Evolutionary conservation across 208 protist species (phyloP).

Genomic region (Novymonas esmeraldas): DNA sequence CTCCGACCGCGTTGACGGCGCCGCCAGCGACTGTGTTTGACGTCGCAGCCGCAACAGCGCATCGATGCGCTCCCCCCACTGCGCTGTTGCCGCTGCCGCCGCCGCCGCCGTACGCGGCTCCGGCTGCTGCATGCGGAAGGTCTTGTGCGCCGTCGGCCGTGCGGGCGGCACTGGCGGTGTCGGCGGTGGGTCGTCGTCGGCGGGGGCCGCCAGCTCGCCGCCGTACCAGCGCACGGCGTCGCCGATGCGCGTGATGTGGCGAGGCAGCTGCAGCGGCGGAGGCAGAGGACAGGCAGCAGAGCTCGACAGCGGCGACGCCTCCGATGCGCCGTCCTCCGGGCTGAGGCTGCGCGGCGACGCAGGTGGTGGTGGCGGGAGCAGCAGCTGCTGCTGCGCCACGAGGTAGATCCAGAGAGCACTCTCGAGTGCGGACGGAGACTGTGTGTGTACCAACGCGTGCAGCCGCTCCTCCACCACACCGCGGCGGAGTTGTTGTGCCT

Average conservation of each 20-base stretch:
- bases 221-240: slow-evolving; percentile 32
- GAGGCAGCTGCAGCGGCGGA: slow-evolving; percentile 18
- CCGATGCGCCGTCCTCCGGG: background rate
- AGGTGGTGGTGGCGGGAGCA: background rate
- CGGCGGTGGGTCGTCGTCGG: background rate
- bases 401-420: slow-evolving; percentile 30
- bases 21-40: slow-evolving; percentile 1
- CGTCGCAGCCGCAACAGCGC: slow-evolving; percentile 18
- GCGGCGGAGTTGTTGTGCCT: background rate
- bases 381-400: slow-evolving; percentile 16
- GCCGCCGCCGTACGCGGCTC: background rate
- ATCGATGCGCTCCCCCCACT: slow-evolving; percentile 15
- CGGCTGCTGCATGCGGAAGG: background rate
- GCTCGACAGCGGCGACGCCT: background rate
- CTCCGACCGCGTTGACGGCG: background rate
- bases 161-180: background rate
- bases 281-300: slow-evolving; percentile 2
- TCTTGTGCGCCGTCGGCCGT: background rate
- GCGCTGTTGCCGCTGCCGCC: too few relatives aligned
- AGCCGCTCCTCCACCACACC: slow-evolving; percentile 23
- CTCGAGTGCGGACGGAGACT: slow-evolving; percentile 26
- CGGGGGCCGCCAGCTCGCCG: slow-evolving; percentile 1
- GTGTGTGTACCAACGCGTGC: slow-evolving; percentile 26
- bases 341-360: background rate
- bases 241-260: slow-evolving; percentile 8